Evolutionary conservation across 345 rosid species (phyloP).

Genomic region (Rhodamnia rubescens): DNA sequence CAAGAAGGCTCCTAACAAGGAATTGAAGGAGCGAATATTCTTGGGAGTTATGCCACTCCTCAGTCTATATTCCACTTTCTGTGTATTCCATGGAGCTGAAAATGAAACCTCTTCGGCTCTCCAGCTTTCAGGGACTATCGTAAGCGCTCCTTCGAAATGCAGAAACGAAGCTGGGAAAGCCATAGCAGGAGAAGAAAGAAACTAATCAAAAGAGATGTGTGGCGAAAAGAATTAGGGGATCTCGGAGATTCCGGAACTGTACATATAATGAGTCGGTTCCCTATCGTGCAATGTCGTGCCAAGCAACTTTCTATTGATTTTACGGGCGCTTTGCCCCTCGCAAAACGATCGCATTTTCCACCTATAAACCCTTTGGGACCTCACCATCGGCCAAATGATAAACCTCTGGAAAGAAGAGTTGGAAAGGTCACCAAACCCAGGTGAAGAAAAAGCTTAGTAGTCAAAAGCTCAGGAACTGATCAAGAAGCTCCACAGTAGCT

Average conservation of each 20-base stretch:
- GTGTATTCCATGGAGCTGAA: too few relatives aligned
- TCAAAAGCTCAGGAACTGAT: neutral
- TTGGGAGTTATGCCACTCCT: neutral
- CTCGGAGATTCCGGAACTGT: neutral
- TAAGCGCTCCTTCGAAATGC: too few relatives aligned
- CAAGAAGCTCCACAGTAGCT: neutral
- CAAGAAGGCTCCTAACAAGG: neutral
- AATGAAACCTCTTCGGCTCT: too few relatives aligned
- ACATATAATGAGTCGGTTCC: too few relatives aligned
- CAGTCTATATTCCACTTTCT: neutral
- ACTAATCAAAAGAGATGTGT: neutral
- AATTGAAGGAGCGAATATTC: neutral
- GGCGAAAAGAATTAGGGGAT: neutral
- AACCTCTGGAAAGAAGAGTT: neutral
- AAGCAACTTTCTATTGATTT: neutral
- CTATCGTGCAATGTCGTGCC: neutral
- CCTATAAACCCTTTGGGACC: neutral
- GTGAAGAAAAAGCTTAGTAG: neutral
- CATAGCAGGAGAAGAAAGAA: too few relatives aligned
- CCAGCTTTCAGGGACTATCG: too few relatives aligned
- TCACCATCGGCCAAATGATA: neutral
- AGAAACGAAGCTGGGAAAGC: too few relatives aligned
- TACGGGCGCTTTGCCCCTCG: neutral
- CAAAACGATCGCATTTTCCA: neutral
- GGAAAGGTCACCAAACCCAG: neutral